These are phyloP conservation scores for Tieghemostelium lacteum DNA, from an alignment of 78 protist genomes.

Conservation along the genomic window DNA sequence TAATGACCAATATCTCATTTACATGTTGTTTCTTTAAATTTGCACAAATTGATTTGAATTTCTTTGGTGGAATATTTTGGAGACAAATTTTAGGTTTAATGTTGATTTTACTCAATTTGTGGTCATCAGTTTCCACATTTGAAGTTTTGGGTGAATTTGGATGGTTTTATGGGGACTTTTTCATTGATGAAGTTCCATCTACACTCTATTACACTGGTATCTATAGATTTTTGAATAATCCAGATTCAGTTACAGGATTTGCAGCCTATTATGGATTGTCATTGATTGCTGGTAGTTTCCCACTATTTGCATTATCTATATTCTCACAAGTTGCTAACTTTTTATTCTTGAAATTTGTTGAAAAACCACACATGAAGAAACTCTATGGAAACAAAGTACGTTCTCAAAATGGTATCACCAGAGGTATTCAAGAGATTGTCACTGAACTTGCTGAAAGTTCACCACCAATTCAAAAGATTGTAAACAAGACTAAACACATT, in stretches of 20 bases:
- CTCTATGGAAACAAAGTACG: constrained; percentile 82
- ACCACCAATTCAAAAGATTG: constrained; percentile 50
- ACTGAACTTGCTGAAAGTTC: constrained; percentile 46
- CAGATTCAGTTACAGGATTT: constrained; percentile 77
- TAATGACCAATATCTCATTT: constrained; percentile 78
- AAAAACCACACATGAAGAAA: constrained; percentile 84
- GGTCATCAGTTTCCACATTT: constrained; percentile 49
- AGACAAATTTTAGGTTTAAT: constrained; percentile 68
- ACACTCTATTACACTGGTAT: constrained; percentile 76
- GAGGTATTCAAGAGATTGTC: constrained; percentile 75
- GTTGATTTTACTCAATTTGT: constrained; percentile 63
- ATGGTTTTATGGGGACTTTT: constrained; percentile 88
- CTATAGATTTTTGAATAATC: constrained; percentile 85
- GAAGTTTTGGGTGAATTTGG: constrained; percentile 87
- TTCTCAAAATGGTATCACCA: constrained; percentile 53
- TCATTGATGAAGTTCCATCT: constrained; percentile 68
- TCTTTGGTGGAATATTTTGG: constrained; percentile 58
- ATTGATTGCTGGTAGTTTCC: constrained; percentile 55
- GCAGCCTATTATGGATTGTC: constrained; percentile 81
- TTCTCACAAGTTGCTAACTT: constrained; percentile 65
- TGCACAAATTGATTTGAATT: constrained; percentile 30
- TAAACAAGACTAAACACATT: constrained; percentile 35
- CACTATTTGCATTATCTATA: constrained; percentile 68
- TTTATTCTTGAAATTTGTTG: constrained; percentile 75
- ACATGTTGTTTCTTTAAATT: constrained; percentile 53